A percentile compares a stretch with the other conserved stretches of the same genome.
These are phyloP conservation scores for Hawksworthiomyces lignivorus DNA, from an alignment of 2,329 filamentous ascomycete genomes.

Conservation along the genomic window DNA sequence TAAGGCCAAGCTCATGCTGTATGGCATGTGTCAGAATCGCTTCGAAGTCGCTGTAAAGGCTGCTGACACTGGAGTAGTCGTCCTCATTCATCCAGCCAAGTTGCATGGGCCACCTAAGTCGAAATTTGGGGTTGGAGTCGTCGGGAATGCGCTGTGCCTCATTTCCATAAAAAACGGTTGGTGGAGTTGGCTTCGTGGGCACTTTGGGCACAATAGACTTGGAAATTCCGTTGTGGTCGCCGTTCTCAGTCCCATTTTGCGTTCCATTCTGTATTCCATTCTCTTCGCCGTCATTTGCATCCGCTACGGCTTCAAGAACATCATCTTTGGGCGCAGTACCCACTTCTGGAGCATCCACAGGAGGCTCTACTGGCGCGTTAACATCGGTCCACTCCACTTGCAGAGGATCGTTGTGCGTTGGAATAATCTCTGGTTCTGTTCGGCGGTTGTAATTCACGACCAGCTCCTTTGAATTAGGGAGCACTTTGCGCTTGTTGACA, in stretches of 20 bases:
- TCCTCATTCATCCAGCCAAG: conserved; percentile 84
- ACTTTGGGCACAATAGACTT: neutral
- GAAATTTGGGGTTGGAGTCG: conserved; percentile 80
- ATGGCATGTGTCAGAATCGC: conserved; percentile 81
- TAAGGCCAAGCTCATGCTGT: conserved; percentile 72
- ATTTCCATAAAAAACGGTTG: conserved; percentile 68
- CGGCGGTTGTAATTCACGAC: conserved; percentile 91
- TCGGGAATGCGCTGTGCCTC: conserved; percentile 83
- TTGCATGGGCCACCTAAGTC: conserved; percentile 84
- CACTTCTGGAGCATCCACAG: neutral
- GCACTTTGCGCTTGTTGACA: conserved; percentile 83
- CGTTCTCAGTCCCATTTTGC: neutral
- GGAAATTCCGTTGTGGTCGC: neutral
- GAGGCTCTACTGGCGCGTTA: conserved; percentile 25
- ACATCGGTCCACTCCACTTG: conserved; percentile 95
- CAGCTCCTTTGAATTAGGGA: conserved; percentile 95
- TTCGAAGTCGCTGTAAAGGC: conserved; percentile 80
- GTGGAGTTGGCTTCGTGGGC: conserved; percentile 24
- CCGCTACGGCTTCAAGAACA: conserved; percentile 47
- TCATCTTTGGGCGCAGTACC: conserved; percentile 2
- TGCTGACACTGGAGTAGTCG: conserved; percentile 73
- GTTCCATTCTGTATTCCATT: too few species aligned
- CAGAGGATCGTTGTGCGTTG: conserved; percentile 88
- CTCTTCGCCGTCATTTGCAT: conserved; percentile 25
- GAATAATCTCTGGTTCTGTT: conserved; percentile 76